Evolutionary conservation across 805 yeast species (phyloP), one percentile per base, ranked within the genome.

Genomic region (Pichia phayaonensis): DNA sequence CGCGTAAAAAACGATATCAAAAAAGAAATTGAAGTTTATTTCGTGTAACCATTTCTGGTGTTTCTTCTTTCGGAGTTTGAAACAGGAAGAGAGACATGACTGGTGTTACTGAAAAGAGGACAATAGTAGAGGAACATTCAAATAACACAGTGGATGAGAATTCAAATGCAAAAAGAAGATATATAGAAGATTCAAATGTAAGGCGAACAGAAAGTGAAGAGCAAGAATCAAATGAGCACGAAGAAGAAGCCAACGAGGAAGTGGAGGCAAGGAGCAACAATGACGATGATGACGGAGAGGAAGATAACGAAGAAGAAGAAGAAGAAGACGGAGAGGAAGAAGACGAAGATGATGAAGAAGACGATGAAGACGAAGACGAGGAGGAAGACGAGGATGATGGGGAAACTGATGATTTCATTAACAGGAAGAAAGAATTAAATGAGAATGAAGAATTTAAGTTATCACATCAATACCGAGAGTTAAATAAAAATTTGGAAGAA

Each of bases 391-490:
- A 43, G 5, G 47, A 40, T 3, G 50, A 45, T 1, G 56, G 43
- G 1, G 47, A 44, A 12, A 42, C 44, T 8, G 44, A 42, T 11
- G 50, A 31, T 12, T 36, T 26, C 27, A 49, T 39, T 13, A 55
- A 41, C 10, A 50, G 39, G 1, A 53, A 53, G 16, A 49, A 42
- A 12, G 49, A 41, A 5, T 55, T 54, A 7, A 45, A 44, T 24
- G 61, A 56, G 15, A 56, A 45, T 20, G 51, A 53, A 16, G 52
- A 57, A 42, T 62, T 61, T 31, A 53, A 54, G 40, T 46, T 65
- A 10, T 60, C 62, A 24, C 55, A 60, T 12, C 54, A 54, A 34
- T 66, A 66, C 38, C 50, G 65, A n/a, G 45, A 54, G 18, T 52
- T 64, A 23, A 59, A 60, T 23, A 53, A 58, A 18, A 56, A 58